A percentile compares a stretch with the other conserved stretches of the same genome.
Evolutionary conservation across 2,329 filamentous ascomycete species (phyloP).

Genomic region (Ampelomyces quisqualis): DNA sequence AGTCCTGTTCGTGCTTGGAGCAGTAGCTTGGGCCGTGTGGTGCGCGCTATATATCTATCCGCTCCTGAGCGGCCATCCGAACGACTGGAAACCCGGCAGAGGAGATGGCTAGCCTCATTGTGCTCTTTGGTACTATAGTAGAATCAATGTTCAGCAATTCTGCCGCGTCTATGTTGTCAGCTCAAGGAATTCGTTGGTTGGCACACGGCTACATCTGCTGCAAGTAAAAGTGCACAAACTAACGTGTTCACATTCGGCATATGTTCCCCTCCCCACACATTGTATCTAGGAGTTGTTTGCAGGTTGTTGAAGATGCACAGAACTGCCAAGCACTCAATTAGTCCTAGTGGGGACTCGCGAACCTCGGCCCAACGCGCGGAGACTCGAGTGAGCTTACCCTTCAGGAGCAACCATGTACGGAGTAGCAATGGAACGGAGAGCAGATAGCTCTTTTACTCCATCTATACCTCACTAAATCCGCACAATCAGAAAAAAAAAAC

Average conservation of each 20-base stretch:
- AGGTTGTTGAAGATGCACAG: background rate
- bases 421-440: background rate
- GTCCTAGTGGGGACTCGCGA: background rate
- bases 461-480: background rate
- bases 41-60: constrained; percentile 18
- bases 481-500: background rate
- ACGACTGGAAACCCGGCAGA: constrained; percentile 1
- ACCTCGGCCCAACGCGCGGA: constrained; percentile 6
- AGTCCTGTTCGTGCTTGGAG: constrained; percentile 13
- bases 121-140: no score
- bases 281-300: no score
- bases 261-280: no score
- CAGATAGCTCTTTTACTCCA: background rate
- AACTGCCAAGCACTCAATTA: background rate
- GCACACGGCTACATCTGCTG: no score
- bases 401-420: constrained; percentile 1
- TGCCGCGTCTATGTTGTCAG: no score
- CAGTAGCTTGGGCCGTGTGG: constrained; percentile 24
- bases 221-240: no score
- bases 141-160: no score
- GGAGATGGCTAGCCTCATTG: constrained; percentile 1
- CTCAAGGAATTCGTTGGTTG: no score
- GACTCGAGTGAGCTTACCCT: constrained; percentile 3
- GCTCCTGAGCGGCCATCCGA: constrained; percentile 14
- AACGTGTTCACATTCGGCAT: no score